Conservation (phyloP, 345 rosid genomes). For the Rhizophora mangle region DNA sequence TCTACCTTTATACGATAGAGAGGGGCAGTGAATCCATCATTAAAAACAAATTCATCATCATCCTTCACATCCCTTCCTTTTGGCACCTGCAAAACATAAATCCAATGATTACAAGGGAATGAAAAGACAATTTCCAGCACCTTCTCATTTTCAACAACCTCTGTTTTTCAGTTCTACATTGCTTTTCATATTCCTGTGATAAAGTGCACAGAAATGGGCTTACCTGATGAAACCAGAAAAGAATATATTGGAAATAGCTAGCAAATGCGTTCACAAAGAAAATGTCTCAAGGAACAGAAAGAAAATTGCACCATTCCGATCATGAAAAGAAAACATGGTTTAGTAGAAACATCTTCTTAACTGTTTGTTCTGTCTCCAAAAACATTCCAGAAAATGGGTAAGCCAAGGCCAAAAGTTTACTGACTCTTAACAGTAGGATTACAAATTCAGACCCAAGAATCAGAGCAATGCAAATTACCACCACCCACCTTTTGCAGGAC, state of each 20-base stretch:
- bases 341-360: no score
- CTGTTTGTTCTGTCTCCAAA: no score
- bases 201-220: background rate
- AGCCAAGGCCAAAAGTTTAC: background rate
- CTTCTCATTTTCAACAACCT: background rate
- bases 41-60: constrained; percentile 76
- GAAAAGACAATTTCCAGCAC: background rate
- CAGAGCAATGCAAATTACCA: no score
- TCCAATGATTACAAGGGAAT: background rate
- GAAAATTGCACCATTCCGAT: no score
- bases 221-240: background rate
- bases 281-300: no score
- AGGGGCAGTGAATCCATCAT: constrained; percentile 72
- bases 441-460: no score
- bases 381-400: no score
- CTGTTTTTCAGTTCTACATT: background rate
- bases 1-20: constrained; percentile 83
- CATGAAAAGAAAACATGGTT: no score
- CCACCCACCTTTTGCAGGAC: constrained; percentile 73
- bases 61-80: constrained; percentile 95
- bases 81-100: constrained; percentile 51
- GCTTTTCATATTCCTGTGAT: background rate
- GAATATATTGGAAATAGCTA: no score
- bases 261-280: no score
- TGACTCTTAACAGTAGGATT: constrained; percentile 1